Conservation (phyloP, 2,329 filamentous ascomycete species). For the Myriosclerotinia curreyana region DNA sequence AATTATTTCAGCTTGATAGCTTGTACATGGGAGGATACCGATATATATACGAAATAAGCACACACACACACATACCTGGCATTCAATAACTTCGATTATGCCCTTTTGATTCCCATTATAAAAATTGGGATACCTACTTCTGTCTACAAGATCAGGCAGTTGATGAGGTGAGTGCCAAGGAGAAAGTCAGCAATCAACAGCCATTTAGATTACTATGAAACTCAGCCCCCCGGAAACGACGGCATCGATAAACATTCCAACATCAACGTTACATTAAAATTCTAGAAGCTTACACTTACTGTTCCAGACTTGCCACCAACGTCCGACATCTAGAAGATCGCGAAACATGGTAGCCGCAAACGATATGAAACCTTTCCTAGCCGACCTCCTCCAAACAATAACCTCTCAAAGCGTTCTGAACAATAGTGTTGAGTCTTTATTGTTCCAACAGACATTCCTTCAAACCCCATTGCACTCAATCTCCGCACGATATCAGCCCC, state of each 20-base stretch:
- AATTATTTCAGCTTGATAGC: not conserved
- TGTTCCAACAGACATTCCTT: not conserved
- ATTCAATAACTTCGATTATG: not conserved
- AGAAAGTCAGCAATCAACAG: constrained; percentile 10
- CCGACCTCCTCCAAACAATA: not conserved
- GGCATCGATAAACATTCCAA: not conserved
- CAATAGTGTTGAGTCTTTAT: not conserved
- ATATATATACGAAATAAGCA: constrained; percentile 1
- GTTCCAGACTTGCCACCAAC: too few relatives aligned
- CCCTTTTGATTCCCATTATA: too few relatives aligned
- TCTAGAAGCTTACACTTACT: not conserved
- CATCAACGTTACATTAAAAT: not conserved
- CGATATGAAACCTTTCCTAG: not conserved
- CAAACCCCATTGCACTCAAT: not conserved
- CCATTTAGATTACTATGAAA: constrained; percentile 8
- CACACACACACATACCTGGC: not conserved
- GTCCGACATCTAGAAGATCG: not conserved
- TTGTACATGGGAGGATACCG: not conserved
- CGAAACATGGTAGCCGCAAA: not conserved
- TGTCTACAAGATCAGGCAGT: too few relatives aligned
- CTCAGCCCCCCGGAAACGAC: constrained; percentile 8
- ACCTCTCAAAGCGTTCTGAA: not conserved
- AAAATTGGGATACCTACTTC: not conserved
- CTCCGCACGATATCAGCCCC: not conserved
- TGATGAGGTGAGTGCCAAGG: not conserved